Percentiles rank a stretch among this genome's conserved stretches.
Conservation (phyloP, 805 yeast species). For the Gaillardinia entomophila region DNA sequence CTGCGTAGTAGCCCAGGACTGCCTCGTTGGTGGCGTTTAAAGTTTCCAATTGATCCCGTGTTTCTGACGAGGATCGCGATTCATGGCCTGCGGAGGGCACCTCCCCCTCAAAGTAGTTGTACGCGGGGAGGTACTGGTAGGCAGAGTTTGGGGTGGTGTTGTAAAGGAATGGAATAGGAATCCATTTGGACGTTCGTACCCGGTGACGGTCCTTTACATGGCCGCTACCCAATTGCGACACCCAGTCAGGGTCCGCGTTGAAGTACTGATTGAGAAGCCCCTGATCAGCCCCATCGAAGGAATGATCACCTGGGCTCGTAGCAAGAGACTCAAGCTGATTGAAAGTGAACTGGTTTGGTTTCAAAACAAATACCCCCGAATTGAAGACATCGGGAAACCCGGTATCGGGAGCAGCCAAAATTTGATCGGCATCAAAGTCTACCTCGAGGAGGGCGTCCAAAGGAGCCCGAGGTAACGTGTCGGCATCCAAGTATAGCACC, state of each 20-base stretch:
- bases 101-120: slow-evolving; percentile 36
- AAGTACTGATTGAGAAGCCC: slow-evolving; percentile 31
- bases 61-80: too few species aligned
- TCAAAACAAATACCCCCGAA: slow-evolving; percentile 20
- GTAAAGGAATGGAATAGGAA: slow-evolving; percentile 68
- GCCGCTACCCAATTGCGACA: slow-evolving; percentile 5
- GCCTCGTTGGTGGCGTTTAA: slow-evolving; percentile 12
- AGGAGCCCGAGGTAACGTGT: slow-evolving; percentile 42
- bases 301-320: slow-evolving; percentile 3
- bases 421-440: slow-evolving; percentile 14
- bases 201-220: not conserved
- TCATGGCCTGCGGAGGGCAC: too few species aligned
- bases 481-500: slow-evolving; percentile 60
- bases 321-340: slow-evolving; percentile 10
- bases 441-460: slow-evolving; percentile 26
- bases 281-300: slow-evolving; percentile 36
- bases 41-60: too few species aligned
- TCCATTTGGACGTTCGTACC: slow-evolving; percentile 44
- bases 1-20: slow-evolving; percentile 10
- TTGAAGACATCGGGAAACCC: slow-evolving; percentile 31
- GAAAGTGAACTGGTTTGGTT: slow-evolving; percentile 13
- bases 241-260: slow-evolving; percentile 38
- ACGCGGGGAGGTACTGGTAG: slow-evolving; percentile 73
- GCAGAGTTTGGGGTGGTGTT: slow-evolving; percentile 68
- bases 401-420: slow-evolving; percentile 45